Evolutionary conservation across 306 rosid genomes (phyloP).

Genomic region (Begonia loranthoides): DNA sequence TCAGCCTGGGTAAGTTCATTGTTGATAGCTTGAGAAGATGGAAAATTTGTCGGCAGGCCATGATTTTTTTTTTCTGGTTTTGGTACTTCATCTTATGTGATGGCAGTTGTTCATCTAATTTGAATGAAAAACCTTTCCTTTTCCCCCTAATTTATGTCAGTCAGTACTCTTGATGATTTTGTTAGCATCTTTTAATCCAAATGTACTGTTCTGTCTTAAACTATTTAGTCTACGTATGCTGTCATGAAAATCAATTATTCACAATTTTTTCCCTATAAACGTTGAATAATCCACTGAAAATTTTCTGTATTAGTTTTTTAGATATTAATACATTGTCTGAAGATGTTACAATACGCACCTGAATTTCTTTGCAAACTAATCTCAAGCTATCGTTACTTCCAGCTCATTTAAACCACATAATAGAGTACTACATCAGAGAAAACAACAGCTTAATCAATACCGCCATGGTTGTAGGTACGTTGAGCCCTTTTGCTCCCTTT

Average conservation of each 20-base stretch:
- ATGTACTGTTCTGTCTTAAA: too few relatives aligned
- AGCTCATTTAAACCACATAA: conserved; percentile 90
- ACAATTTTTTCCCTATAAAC: background rate
- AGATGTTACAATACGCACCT: conserved; percentile 3
- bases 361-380: conserved; percentile 7
- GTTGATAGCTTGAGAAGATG: conserved; percentile 7
- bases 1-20: conserved; percentile 70
- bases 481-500: background rate
- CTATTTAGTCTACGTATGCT: too few relatives aligned
- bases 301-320: background rate
- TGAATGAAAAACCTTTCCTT: too few relatives aligned
- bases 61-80: conserved; percentile 5
- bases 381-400: conserved; percentile 21
- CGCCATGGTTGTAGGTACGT: conserved; percentile 45
- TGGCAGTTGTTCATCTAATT: too few relatives aligned
- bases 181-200: too few relatives aligned
- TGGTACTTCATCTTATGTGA: background rate
- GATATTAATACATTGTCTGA: background rate
- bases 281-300: background rate
- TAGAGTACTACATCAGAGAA: conserved; percentile 61
- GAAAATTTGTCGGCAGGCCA: conserved; percentile 1
- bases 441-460: conserved; percentile 55
- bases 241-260: too few relatives aligned
- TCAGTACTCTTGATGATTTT: too few relatives aligned
- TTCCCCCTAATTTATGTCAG: too few relatives aligned